phyloP scores from a whole-genome alignment of 768 basidiomycete species.

The Russula ochroleuca region DNA sequence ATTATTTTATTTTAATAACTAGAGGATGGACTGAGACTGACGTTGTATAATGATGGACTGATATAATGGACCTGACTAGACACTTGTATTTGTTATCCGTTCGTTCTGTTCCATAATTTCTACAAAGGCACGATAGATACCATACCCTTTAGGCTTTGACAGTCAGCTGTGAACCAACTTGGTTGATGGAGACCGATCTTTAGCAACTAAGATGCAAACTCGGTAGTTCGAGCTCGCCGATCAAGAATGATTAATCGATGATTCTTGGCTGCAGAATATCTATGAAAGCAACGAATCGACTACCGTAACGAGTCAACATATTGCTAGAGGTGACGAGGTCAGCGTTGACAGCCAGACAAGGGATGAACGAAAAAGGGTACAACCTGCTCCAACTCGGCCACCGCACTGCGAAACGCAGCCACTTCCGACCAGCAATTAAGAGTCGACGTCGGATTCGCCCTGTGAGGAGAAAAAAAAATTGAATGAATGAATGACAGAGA shows the following conservation, averaged over 20 bases:
- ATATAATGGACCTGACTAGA: neutral
- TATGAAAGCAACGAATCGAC: neutral
- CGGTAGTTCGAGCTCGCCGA: too few species aligned
- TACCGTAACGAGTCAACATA: constrained; percentile 52
- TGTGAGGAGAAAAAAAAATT: constrained; percentile 13
- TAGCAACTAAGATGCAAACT: neutral
- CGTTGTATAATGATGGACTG: neutral
- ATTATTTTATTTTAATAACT: constrained; percentile 5
- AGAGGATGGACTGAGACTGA: neutral
- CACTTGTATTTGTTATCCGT: constrained; percentile 10
- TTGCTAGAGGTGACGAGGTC: constrained; percentile 41
- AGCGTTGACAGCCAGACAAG: neutral
- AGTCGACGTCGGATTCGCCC: constrained; percentile 46
- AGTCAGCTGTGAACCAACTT: neutral
- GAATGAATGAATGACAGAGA: neutral
- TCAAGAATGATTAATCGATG: neutral
- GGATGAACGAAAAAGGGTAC: constrained; percentile 22
- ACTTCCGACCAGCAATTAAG: constrained; percentile 77
- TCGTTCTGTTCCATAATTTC: neutral
- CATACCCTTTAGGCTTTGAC: neutral
- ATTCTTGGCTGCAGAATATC: neutral
- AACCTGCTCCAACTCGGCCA: constrained; percentile 67
- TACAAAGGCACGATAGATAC: neutral
- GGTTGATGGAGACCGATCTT: neutral
- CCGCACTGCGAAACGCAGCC: constrained; percentile 60